A percentile compares a stretch with the other conserved stretches of the same genome.
Conservation (phyloP, 2,329 filamentous ascomycete species). For the Aureobasidium sp. region DNA sequence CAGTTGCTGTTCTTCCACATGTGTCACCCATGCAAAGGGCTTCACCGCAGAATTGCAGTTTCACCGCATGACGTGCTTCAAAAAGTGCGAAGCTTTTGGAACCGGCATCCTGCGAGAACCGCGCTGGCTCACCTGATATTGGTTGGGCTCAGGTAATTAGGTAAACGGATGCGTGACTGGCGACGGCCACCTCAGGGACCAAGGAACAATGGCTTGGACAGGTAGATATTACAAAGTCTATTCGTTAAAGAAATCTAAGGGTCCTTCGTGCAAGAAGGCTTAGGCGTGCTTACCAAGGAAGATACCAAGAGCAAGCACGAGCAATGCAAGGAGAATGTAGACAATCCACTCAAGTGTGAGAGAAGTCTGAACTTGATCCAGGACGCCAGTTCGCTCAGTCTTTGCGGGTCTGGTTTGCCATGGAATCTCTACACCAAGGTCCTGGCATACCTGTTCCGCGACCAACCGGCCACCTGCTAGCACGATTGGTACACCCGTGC, state of each 20-base stretch:
- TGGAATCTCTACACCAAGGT: constrained; percentile 33
- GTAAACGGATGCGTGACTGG: background rate
- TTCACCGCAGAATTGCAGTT: background rate
- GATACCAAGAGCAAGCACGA: constrained; percentile 2
- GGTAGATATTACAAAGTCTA: constrained; percentile 1
- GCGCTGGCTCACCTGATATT: background rate
- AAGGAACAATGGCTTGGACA: background rate
- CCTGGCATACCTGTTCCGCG: constrained; percentile 44
- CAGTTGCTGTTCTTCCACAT: background rate
- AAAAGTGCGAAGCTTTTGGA: background rate
- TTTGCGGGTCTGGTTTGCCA: constrained; percentile 27
- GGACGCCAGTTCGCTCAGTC: constrained; percentile 7
- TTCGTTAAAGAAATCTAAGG: background rate
- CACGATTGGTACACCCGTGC: constrained; percentile 68
- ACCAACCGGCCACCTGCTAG: constrained; percentile 62
- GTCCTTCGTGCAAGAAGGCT: background rate
- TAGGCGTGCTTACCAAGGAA: constrained; percentile 2
- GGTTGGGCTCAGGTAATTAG: background rate
- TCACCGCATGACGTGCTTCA: background rate
- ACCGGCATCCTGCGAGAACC: background rate
- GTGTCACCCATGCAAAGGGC: background rate
- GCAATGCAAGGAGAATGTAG: constrained; percentile 6
- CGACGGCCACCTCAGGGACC: background rate
- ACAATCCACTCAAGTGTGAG: background rate
- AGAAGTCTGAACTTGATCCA: constrained; percentile 4